Evolutionary conservation across 2,329 filamentous ascomycete genomes (phyloP), one percentile per base, ranked within the genome.

Genomic region (Lecanicillium sp.): DNA sequence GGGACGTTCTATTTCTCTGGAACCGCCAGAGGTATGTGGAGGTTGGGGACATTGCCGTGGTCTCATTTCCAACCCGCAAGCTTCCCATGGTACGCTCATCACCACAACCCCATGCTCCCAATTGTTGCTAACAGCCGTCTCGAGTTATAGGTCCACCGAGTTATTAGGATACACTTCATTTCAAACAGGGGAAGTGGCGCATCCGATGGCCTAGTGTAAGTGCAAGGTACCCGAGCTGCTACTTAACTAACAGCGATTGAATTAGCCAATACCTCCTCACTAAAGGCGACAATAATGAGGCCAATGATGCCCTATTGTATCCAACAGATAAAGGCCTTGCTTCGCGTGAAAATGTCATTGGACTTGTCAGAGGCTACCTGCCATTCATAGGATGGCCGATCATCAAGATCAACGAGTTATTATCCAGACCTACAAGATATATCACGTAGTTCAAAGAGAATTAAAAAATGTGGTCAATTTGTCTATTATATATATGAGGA

Each of bases 1-100:
- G 33, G n/a, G 33, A 35, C 14, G 33, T 35, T n/a, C n/a, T 35
- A 11, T 29, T 35, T 15, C 33, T 35, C 14, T 35, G 33, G 33
- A 35, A 35, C 22, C 33, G 33, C 20, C 33, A 28, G 19, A 12
- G 5, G 5, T 12, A 16, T 17, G 12, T 35, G 4, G 22, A 28
- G 33, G 33, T 29, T 4, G 33, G 33, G 9, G 33, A 35, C 33
- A 28, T 35, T 29, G 33, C 16, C 2, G 14, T 29, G 6, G 20
- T 35, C n/a, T n/a, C 33, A 14, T 35, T 35, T 16, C 20, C 33
- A 12, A 35, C 33, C 3, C 20, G 33, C 14, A 35, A 28, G 20
- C 20, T 35, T n/a, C 33, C 33, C n/a, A 29, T 35, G 33, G 33
- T 35, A 18, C 8, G 33, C 16, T 4, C 7, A 18, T 25, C 18